Base-by-base conservation (phyloP, 2,329 filamentous ascomycete genomes). In the Aspergillus puulaauensis region DNA sequence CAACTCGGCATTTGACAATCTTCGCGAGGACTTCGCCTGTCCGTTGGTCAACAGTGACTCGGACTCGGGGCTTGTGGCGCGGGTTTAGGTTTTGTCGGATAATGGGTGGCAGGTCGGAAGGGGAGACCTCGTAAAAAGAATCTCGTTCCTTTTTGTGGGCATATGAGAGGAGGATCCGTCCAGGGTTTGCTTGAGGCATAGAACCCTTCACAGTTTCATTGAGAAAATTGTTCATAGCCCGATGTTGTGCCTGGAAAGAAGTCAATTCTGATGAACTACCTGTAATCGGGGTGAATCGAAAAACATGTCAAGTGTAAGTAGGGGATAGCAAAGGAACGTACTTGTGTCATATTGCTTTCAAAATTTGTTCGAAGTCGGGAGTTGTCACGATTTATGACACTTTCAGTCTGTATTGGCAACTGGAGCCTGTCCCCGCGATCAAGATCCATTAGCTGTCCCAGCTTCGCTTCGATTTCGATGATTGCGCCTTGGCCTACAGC, bases 391-490 rank as follows among this genome's bases (percentile, higher is more conserved):
- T 80, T 79, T 19, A 96, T 74, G 6, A 96, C 79, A 48, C 85
- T 89, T 70, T 95, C 90, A 0, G 90, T 88, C 21, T 82, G 74
- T 4, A 95, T 81, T 6, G 86, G 85, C 9, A 93, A 75, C 9
- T 83, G 78, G 24, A 93, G 78, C n/a, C 91, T 83, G 47, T 87
- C 81, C 56, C 88, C 85, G 6, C 86, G 90, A 60, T 88, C 84
- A 69, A 86, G 86, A 71, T 91, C 87, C 57, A 93, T 84, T 14
- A 98, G 81, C 24, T 86, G 88, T 17, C 95, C 95, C 48, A 98
- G 80, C 74, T 98, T 98, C 9, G 92, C 95, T 77, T 99, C 95
- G 54, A 99, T 90, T 75, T 99, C 95, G 53, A 97, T 87, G 59
- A 91, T 84, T 14, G 92, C 88, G 6, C 86, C 86, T 15, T 84